Evolutionary conservation across 2,329 filamentous ascomycete species (phyloP), one percentile per base, ranked within the genome.

Genomic region (Colletotrichum incanum): DNA sequence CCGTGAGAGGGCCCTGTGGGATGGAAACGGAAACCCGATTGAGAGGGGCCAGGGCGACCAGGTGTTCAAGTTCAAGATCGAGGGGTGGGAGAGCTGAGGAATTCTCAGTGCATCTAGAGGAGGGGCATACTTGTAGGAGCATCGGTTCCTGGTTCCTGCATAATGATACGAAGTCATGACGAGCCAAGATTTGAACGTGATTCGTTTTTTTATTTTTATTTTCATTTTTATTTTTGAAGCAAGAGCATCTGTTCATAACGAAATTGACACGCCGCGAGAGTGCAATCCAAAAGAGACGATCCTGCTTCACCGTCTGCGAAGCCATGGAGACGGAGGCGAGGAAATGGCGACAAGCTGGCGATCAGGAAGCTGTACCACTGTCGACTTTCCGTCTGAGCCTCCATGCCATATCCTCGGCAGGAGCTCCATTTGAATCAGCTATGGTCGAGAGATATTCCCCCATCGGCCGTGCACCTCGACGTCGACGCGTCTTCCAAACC

Each of bases 1-100:
- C 76, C 84, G 84, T 39, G 90, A 92, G 80, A 83, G 90, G 45
- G 87, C 89, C 5, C 80, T 92, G 52, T 92, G 86, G 84, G 90
- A 92, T 76, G 81, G 82, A 0, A 84, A 89, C 59, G 90, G 90
- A 11, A 87, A 89, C 63, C 78, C 83, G 2, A 83, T 92, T 54
- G 81, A 84, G 28, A 84, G 85, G 28, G 89, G 89, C 0, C 77
- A 87, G 68, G 89, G 87, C 2, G 90, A 92, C 71, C 79, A 88
- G 73, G 85, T 84, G 34, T 87, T 90, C 75, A 83, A 82, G 54
- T 92, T 91, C 76, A 81, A 83, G 70, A 87, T 92, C 73, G 85
- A 90, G 9, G 88, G 85, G 0, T 89, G 87, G 87, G 82, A 86
- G 1, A 79, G 31, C 23, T 74, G 34, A 72, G n/a, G 34, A 5